Base-by-base conservation (phyloP, 2,329 filamentous ascomycete species). In the Myriangium duriaei region DNA sequence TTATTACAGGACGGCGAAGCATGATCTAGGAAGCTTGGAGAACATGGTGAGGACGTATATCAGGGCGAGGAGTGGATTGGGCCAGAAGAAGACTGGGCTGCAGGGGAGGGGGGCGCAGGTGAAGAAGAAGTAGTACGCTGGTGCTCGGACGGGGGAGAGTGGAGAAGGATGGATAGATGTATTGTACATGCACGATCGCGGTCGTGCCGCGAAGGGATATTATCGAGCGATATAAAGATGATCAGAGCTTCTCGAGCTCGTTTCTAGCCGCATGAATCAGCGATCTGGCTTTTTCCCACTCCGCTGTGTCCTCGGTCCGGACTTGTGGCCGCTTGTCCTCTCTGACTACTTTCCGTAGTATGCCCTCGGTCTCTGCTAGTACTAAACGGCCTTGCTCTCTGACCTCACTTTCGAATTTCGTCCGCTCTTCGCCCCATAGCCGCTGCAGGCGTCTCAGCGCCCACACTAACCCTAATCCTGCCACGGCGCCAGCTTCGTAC, bases 11-110 rank as follows among this genome's bases (percentile, higher is more conserved):
- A 69, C 87, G 67, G 76, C 82, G 42, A 81, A 79, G 63, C 86
- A 94, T 61, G 86, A 94, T 62, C 75, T 85, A 63, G 82, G 86
- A 44, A 84, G 75, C 51, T 82, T 94, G 46, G 82, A 92, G 58
- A 76, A 81, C 48, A 68, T 88, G 52, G 84, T 93, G 41, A 64
- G 69, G 50, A 69, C 72, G 47, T 86, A 79, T 54, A 59, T 74
- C 51, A 65, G 68, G 53, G 60, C 68, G 51, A 68, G 68, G 52
- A 60, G 62, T 41, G 63, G 54, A n/a, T 49, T 51, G 14, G 42
- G 46, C 40, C 33, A 38, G 38, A 30, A 36, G 34, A 15, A 28
- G 17, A n/a, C 21, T 26, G 21, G 10, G 43, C 36, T 37, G 26
- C 37, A 30, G 39, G 39, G 36, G 42, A 36, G 28, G 11, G 34